Base-by-base conservation (phyloP, 2,329 filamentous ascomycete genomes). In the Juglanconis sp. region DNA sequence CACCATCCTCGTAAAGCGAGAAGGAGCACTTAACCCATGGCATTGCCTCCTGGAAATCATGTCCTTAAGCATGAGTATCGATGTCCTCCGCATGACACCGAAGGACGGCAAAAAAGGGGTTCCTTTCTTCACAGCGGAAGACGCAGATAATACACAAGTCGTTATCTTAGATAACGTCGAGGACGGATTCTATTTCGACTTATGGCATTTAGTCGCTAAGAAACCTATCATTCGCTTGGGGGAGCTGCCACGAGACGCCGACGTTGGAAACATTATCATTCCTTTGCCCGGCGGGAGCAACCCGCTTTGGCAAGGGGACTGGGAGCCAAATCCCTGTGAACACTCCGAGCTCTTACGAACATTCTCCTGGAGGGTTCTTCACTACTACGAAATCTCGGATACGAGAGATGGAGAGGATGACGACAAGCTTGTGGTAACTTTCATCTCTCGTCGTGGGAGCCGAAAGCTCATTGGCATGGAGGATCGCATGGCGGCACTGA, bases 301-400 rank as follows among this genome's bases (percentile, higher is more conserved):
- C 62, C 75, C 77, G 0, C 63, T 76, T 17, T 79, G 77, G 77
- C 53, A 55, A 24, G 73, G 71, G n/a, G 74, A 78, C 61, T 76
- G 72, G 71, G 65, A 68, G 5, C 56, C 67, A 5, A 67, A 68
- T 24, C 60, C 67, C 35, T 79, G 75, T 63, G 59, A 57, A n/a
- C 62, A 65, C 9, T 70, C 72, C 0, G 61, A 65, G 9, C 67
- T 72, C 2, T 65, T 76, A n/a, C 51, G 60, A 31, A 69, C 69
- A 2, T 77, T 77, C 59, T 67, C 68, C 5, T 58, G 60, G 24
- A 71, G 74, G 30, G 68, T 73, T 30, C 68, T 75, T 9, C 53
- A 61, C 9, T 67, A 69, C 61, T 75, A 71, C 61, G 40, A 34
- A 8, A 55, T 55, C 42, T 40, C 31, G 13, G 53, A 55, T n/a